phyloP scores from a whole-genome alignment of 2,329 filamentous ascomycete genomes.

The Juglanconis juglandina region DNA sequence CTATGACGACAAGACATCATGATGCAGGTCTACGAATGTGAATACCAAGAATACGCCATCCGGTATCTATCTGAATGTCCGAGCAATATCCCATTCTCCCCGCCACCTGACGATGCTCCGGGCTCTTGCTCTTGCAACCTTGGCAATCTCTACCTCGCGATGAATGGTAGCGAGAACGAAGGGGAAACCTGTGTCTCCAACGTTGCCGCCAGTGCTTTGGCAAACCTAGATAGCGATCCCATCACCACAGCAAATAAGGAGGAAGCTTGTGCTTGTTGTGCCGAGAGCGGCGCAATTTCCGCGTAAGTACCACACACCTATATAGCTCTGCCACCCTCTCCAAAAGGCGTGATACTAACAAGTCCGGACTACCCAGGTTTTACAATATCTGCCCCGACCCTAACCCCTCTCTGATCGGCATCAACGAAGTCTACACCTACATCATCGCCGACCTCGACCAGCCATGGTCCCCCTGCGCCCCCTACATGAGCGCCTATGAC shows the following conservation, averaged over 20 bases:
- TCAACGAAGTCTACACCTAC: not conserved
- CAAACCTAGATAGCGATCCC: slow-evolving; percentile 23
- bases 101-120: slow-evolving; percentile 30
- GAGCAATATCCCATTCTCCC: slow-evolving; percentile 35
- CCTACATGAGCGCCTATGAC: slow-evolving; percentile 24
- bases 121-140: slow-evolving; percentile 36
- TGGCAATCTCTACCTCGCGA: slow-evolving; percentile 26
- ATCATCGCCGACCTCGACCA: not conserved
- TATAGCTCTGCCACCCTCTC: too few species aligned
- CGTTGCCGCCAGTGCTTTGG: slow-evolving; percentile 16
- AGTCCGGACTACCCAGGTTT: slow-evolving; percentile 18
- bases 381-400: slow-evolving; percentile 32
- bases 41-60: slow-evolving; percentile 35
- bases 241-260: slow-evolving; percentile 21
- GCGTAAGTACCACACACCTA: slow-evolving; percentile 23
- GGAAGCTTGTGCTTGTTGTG: slow-evolving; percentile 32
- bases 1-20: not conserved
- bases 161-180: slow-evolving; percentile 10
- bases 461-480: slow-evolving; percentile 17
- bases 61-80: slow-evolving; percentile 32
- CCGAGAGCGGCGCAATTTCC: slow-evolving; percentile 32
- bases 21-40: slow-evolving; percentile 29
- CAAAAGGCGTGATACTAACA: not conserved
- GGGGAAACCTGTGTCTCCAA: slow-evolving; percentile 17
- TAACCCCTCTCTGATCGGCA: slow-evolving; percentile 12